Evolutionary conservation across 129 eudicot genomes (phyloP).

Genomic region (Lactuca sativa): DNA sequence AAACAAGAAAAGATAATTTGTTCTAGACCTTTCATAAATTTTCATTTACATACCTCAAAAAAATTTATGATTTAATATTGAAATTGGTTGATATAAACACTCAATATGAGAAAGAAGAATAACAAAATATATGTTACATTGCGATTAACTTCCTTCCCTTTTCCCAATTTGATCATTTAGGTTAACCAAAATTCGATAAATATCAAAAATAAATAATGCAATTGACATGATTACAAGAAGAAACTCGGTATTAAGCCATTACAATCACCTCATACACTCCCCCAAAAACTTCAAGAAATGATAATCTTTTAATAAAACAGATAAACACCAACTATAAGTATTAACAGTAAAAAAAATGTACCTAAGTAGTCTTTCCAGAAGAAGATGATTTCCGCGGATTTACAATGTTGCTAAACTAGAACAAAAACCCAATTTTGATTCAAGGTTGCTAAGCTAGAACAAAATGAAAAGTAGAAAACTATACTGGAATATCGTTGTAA

Average conservation of each 20-base stretch:
- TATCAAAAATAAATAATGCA: neutral
- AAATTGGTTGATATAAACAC: neutral
- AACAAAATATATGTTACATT: neutral
- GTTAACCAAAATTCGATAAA: neutral
- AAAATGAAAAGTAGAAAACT: too few species aligned
- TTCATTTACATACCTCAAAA: neutral
- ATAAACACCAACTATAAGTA: neutral
- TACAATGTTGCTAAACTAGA: too few species aligned
- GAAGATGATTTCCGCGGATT: slow-evolving; percentile 23
- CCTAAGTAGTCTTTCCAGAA: slow-evolving; percentile 22
- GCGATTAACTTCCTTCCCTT: neutral
- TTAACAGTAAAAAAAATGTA: slow-evolving; percentile 21
- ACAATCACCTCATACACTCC: neutral
- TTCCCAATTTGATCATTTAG: slow-evolving; percentile 9
- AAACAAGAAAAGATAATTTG: neutral
- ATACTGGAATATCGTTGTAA: too few species aligned
- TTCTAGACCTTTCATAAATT: neutral
- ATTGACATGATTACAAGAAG: slow-evolving; percentile 2
- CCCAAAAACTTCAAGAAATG: neutral
- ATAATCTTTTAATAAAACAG: neutral
- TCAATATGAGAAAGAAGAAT: neutral
- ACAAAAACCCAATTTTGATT: too few species aligned
- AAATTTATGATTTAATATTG: neutral
- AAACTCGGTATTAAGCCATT: neutral
- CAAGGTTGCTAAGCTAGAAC: too few species aligned